Conservation (phyloP, 2,329 filamentous ascomycete genomes). For the Alternaria metachromatica region DNA sequence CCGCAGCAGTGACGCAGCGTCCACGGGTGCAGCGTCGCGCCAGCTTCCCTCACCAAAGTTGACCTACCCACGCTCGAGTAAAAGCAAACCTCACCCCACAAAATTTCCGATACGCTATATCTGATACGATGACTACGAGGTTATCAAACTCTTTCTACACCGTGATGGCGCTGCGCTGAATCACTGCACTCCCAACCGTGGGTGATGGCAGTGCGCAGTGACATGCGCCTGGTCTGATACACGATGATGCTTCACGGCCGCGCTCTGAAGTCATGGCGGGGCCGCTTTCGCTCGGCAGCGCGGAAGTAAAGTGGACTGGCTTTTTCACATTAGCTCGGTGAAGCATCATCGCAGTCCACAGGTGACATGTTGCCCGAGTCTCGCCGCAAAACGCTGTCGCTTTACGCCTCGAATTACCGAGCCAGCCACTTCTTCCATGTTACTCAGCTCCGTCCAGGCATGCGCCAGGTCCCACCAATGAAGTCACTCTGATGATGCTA, state of each 20-base stretch:
- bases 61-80: conserved; percentile 1
- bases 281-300: conserved; percentile 36
- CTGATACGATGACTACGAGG: background rate
- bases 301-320: conserved; percentile 18
- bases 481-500: conserved; percentile 7
- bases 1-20: conserved; percentile 15
- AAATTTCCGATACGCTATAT: background rate
- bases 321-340: conserved; percentile 16
- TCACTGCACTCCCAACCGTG: conserved; percentile 45
- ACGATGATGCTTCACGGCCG: conserved; percentile 39
- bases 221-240: background rate
- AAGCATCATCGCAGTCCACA: conserved; percentile 7
- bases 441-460: conserved; percentile 6
- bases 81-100: conserved; percentile 10
- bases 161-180: conserved; percentile 7
- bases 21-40: conserved; percentile 5
- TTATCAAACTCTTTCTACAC: too few relatives aligned
- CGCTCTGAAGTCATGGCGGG: conserved; percentile 45
- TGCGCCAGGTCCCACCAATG: conserved; percentile 28
- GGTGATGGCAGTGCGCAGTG: background rate
- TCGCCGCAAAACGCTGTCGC: conserved; percentile 36
- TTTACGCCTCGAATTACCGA: conserved; percentile 35
- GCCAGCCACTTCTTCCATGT: conserved; percentile 10
- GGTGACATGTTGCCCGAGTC: conserved; percentile 35
- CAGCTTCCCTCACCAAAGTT: conserved; percentile 4